Base-by-base conservation (phyloP, 2,329 filamentous ascomycete species). In the Colletotrichum musicola region DNA sequence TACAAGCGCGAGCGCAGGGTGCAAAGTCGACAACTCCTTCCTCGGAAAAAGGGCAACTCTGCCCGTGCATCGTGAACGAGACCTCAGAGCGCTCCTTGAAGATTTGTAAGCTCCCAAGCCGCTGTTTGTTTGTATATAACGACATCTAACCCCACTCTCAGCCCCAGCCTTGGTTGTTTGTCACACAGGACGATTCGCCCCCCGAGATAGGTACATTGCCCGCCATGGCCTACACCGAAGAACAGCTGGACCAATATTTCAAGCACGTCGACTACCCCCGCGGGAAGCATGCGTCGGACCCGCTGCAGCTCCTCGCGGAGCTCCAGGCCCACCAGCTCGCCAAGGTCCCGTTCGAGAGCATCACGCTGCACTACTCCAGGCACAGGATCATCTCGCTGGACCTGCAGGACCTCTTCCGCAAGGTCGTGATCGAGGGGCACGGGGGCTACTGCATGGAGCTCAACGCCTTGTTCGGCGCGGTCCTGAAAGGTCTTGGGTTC, bases 401-500 rank as follows among this genome's bases (percentile, higher is more conserved):
- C 14, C 79, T 82, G 0, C 75, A 80, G 10, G 74, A 75, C 42
- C 77, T 85, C 3, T 86, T 81, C 71, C 70, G 77, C 46, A 87
- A 86, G 69, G 74, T 87, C 20, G 79, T 88, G 13, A 76, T 75
- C 4, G 77, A 77, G 4, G 76, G 81, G 16, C 76, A 83, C 4
- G 86, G 86, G 30, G 86, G 86, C 0, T 88, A 88, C 72, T 88
- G 85, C 76, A 84, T 88, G 78, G 85, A 88, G 72, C 75, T 79
- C 20, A 82, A 84, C 71, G 72, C 76, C 22, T 72, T 84, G 38
- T 86, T 89, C 70, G 81, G 81, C 58, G 77, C 81, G 22, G 73
- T 88, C 1, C 76, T 89, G 4, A 78, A 82, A 18, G 80, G 77
- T 4, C 73, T 89, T 4, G 85, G 85, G 0, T 89, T 83, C 70